phyloP scores from a whole-genome alignment of 1,139 yeast genomes.

The Torulaspora globosa region DNA sequence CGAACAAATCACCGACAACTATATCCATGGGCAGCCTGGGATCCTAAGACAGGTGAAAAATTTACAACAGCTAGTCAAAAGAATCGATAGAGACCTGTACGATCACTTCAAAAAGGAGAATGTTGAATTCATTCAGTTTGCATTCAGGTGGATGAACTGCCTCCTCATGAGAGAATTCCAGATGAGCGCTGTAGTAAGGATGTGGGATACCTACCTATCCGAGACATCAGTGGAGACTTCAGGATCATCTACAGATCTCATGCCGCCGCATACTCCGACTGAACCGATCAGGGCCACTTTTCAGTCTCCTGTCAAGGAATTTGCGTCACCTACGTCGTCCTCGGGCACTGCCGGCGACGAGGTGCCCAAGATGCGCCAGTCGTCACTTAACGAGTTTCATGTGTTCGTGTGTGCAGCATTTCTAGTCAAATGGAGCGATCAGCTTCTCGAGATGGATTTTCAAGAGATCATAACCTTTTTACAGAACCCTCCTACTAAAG shows the following conservation, averaged over 20 bases:
- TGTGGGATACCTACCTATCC: slow-evolving; percentile 97
- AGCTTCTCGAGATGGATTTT: slow-evolving; percentile 81
- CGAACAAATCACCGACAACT: slow-evolving; percentile 94
- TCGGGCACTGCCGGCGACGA: slow-evolving; percentile 16
- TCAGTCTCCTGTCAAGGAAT: slow-evolving; percentile 19
- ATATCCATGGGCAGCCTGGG: slow-evolving; percentile 97
- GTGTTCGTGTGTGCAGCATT: slow-evolving; percentile 99
- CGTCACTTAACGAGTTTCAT: slow-evolving; percentile 89
- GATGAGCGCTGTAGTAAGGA: slow-evolving; percentile 72
- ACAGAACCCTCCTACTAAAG: slow-evolving; percentile 80
- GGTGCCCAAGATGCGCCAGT: slow-evolving; percentile 30
- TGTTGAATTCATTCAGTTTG: slow-evolving; percentile 87
- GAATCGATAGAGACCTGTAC: slow-evolving; percentile 72
- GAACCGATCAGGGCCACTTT: slow-evolving; percentile 22
- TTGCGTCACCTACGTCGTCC: slow-evolving; percentile 19
- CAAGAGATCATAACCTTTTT: slow-evolving; percentile 88
- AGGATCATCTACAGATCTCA: slow-evolving; percentile 16
- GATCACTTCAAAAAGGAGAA: slow-evolving; percentile 74
- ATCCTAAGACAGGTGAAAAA: slow-evolving; percentile 86
- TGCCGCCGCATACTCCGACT: slow-evolving; percentile 26
- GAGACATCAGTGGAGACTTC: slow-evolving; percentile 51
- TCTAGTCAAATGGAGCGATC: slow-evolving; percentile 76
- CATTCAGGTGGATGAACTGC: slow-evolving; percentile 99
- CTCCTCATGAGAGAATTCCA: slow-evolving; percentile 88
- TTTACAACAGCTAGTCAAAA: slow-evolving; percentile 66